Conservation (phyloP, 2,329 filamentous ascomycete species). For the Sarocladium oryzae region DNA sequence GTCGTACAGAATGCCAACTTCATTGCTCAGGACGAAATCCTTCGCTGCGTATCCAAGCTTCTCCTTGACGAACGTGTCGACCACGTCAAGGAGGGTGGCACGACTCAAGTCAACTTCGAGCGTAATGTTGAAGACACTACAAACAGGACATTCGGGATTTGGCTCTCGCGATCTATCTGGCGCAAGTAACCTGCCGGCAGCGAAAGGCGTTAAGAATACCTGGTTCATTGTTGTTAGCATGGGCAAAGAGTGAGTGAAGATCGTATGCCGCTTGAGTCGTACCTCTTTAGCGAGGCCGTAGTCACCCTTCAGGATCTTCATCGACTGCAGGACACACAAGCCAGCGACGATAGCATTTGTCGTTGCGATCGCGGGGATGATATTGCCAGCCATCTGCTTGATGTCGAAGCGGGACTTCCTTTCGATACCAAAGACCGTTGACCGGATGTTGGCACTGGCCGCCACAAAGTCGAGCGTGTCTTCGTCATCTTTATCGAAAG, state of each 20-base stretch:
- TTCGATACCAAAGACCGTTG: constrained; percentile 83
- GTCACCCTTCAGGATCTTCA: constrained; percentile 77
- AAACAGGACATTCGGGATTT: constrained; percentile 78
- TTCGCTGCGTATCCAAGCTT: constrained; percentile 70
- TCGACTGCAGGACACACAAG: constrained; percentile 84
- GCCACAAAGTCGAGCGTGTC: constrained; percentile 95
- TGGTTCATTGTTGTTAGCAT: constrained; percentile 20
- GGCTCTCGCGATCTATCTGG: constrained; percentile 54
- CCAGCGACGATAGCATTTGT: constrained; percentile 96
- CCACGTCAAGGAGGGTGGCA: constrained; percentile 72
- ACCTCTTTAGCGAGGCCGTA: constrained; percentile 70
- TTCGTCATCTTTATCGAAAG: constrained; percentile 94
- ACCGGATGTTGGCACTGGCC: constrained; percentile 82
- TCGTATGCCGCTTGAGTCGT: too few species aligned
- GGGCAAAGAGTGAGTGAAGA: background rate
- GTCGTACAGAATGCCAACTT: constrained; percentile 77
- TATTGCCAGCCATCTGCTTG: constrained; percentile 99
- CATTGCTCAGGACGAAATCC: constrained; percentile 72
- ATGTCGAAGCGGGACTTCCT: constrained; percentile 89
- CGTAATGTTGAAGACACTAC: constrained; percentile 64
- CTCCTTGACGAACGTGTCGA: constrained; percentile 64
- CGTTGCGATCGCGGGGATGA: constrained; percentile 96
- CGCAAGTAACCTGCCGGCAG: constrained; percentile 49
- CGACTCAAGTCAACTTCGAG: constrained; percentile 61
- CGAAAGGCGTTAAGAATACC: constrained; percentile 74